A percentile compares a stretch with the other conserved stretches of the same genome.
phyloP scores from a whole-genome alignment of 106 monocot genomes.

The Hemerocallis citrina region DNA sequence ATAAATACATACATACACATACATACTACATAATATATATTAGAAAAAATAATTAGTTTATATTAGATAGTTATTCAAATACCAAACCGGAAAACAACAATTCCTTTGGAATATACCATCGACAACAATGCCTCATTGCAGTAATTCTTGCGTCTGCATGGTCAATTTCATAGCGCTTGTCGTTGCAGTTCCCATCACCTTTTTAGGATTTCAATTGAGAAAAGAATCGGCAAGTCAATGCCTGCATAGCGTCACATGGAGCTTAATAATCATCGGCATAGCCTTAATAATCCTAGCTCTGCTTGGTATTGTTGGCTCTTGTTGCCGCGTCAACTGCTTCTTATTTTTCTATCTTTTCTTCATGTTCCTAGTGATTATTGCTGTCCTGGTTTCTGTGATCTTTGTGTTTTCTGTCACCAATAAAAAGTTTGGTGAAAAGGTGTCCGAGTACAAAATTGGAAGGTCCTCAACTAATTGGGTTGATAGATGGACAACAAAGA shows the following conservation, averaged over 20 bases:
- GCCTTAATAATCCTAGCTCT: slow-evolving; percentile 28
- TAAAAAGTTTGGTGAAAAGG: slow-evolving; percentile 11
- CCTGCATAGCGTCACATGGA: slow-evolving; percentile 19
- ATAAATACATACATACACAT: no score
- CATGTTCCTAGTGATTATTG: slow-evolving; percentile 39
- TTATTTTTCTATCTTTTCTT: slow-evolving; percentile 42
- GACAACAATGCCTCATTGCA: slow-evolving; percentile 28
- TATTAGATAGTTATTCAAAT: no score
- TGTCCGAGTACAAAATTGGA: slow-evolving; percentile 21
- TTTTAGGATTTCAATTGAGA: slow-evolving; percentile 22
- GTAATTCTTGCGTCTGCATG: slow-evolving; percentile 26
- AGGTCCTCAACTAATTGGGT: slow-evolving; percentile 43
- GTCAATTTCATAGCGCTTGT: slow-evolving; percentile 30
- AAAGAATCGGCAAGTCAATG: slow-evolving; percentile 14
- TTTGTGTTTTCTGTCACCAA: slow-evolving; percentile 36
- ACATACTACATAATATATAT: no score
- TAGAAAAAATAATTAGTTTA: no score
- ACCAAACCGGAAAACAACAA: no score
- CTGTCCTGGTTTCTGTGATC: slow-evolving; percentile 13
- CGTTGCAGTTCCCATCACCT: slow-evolving; percentile 28
- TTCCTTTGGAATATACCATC: no score
- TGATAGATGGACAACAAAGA: slow-evolving; percentile 14
- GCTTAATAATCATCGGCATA: slow-evolving; percentile 19
- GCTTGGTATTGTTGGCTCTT: slow-evolving; percentile 35
- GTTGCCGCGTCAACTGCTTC: slow-evolving; percentile 26